Base-by-base conservation (phyloP, 176 grass and related monocot genomes). In the Alloteropsis semialata region DNA sequence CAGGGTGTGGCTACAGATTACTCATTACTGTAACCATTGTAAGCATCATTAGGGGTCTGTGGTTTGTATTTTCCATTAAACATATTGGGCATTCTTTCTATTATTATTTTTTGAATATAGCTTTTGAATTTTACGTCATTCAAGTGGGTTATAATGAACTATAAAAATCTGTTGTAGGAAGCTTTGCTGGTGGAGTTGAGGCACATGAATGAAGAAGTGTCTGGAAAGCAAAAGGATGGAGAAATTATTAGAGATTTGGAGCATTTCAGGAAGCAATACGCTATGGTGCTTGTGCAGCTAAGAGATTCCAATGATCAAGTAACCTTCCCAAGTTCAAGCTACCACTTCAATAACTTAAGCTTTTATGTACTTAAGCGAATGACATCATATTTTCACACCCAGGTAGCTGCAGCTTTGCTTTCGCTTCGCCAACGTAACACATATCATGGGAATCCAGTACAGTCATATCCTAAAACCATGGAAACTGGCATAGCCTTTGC, bases 201-300 rank as follows among this genome's bases (percentile, higher is more conserved):
- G 85, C 89, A 99, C 72, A 99, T 99, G 96, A 99, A 99, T 37
- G 96, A 96, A 82, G 92, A 98, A 81, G 89, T 96, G 63, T 95
- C 91, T 69, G 96, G 91, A 87, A 99, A 90, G 50, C 93, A 96
- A 63, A 92, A 92, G 85, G 93, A 92, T 46, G 83, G 84, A 34
- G 93, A 95, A 87, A 80, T 68, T 24, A 88, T 96, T 69, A 88
- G 78, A 85, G 96, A 98, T 66, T 77, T 93, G 85, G 87, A 99
- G 48, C 91, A 93, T 88, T 99, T 99, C 81, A 92, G 88, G 64
- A 96, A 84, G 48, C 96, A 94, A 64, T 99, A 99, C 74, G 91
- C 96, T 33, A 96, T 91, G 76, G 91, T 99, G 17, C 96, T 99
- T 88, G 90, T 99, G 34, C 96, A 99, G 80, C 87, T 96, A 74